phyloP scores from a whole-genome alignment of 2,329 filamentous ascomycete species.

The Cordyceps fumosorosea region DNA sequence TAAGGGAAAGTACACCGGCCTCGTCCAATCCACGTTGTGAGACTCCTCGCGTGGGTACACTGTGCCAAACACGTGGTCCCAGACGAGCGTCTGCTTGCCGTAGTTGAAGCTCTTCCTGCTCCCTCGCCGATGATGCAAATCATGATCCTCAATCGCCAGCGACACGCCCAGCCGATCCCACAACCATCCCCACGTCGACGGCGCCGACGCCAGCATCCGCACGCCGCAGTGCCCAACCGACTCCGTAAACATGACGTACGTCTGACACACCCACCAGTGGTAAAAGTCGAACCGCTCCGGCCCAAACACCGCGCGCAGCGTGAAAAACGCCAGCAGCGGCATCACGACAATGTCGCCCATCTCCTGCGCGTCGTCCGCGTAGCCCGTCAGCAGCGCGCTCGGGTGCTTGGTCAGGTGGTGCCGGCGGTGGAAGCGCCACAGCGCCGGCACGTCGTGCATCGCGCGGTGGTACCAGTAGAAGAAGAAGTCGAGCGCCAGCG shows the following conservation, averaged over 20 bases:
- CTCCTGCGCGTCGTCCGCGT: constrained; percentile 36
- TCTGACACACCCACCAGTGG: constrained; percentile 39
- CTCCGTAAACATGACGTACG: constrained; percentile 35
- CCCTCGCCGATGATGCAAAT: constrained; percentile 19
- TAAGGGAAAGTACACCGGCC: constrained; percentile 22
- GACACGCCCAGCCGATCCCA: constrained; percentile 26
- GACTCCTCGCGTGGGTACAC: constrained; percentile 28
- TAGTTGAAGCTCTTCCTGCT: constrained; percentile 27
- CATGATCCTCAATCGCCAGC: constrained; percentile 33
- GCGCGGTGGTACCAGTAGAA: constrained; percentile 35
- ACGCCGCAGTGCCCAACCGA: constrained; percentile 32
- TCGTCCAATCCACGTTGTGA: constrained; percentile 24
- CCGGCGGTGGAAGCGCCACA: constrained; percentile 35
- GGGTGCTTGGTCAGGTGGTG: constrained; percentile 40
- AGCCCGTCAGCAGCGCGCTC: constrained; percentile 30
- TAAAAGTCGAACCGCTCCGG: constrained; percentile 37
- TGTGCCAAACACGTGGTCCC: constrained; percentile 29
- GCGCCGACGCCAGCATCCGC: constrained; percentile 26
- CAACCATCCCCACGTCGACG: constrained; percentile 26
- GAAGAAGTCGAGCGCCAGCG: constrained; percentile 34
- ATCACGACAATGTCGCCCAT: constrained; percentile 35
- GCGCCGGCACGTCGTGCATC: constrained; percentile 31
- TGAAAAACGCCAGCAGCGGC: constrained; percentile 31
- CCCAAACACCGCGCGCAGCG: constrained; percentile 26
- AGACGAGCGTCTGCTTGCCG: constrained; percentile 28